These are phyloP conservation scores for Umbellularia californica DNA, from an alignment of 164 flowering plant species.

Conservation along the genomic window DNA sequence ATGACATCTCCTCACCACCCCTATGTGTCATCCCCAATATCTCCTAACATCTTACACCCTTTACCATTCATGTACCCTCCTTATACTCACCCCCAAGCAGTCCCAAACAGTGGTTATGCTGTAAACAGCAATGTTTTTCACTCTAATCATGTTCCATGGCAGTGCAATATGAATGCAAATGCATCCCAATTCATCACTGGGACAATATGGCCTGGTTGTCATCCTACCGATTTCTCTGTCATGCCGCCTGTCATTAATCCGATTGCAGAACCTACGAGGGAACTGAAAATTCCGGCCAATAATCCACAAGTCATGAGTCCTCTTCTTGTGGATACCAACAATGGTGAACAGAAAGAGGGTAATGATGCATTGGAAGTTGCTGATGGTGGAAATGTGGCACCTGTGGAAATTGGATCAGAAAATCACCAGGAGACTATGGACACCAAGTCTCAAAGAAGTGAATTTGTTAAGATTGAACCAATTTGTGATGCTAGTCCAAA, in stretches of 20 bases:
- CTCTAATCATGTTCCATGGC: constrained; percentile 78
- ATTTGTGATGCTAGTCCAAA: constrained; percentile 18
- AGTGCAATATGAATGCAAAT: constrained; percentile 55
- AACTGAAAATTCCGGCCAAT: constrained; percentile 28
- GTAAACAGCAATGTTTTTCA: constrained; percentile 50
- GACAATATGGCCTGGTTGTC: constrained; percentile 75
- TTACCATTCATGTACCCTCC: constrained; percentile 80
- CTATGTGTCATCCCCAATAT: constrained; percentile 79
- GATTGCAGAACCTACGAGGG: constrained; percentile 35
- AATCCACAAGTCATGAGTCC: constrained; percentile 29
- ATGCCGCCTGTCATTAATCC: constrained; percentile 46
- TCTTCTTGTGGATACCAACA: constrained; percentile 38
- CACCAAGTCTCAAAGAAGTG: constrained; percentile 19
- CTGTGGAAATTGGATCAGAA: constrained; percentile 28
- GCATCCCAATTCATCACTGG: constrained; percentile 61
- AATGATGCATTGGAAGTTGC: constrained; percentile 25
- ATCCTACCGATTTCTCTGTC: constrained; percentile 60
- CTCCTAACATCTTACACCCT: constrained; percentile 79
- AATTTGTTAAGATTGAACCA: constrained; percentile 21
- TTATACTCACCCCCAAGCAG: constrained; percentile 56
- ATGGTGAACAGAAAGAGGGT: constrained; percentile 29
- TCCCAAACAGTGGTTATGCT: constrained; percentile 53
- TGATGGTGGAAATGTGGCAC: constrained; percentile 25
- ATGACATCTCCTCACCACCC: constrained; percentile 78
- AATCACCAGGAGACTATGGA: constrained; percentile 28